Percentiles rank a stretch among this genome's conserved stretches.
Evolutionary conservation across 148 eudicot species (phyloP).

Genomic region (Vaccinium myrtillus): DNA sequence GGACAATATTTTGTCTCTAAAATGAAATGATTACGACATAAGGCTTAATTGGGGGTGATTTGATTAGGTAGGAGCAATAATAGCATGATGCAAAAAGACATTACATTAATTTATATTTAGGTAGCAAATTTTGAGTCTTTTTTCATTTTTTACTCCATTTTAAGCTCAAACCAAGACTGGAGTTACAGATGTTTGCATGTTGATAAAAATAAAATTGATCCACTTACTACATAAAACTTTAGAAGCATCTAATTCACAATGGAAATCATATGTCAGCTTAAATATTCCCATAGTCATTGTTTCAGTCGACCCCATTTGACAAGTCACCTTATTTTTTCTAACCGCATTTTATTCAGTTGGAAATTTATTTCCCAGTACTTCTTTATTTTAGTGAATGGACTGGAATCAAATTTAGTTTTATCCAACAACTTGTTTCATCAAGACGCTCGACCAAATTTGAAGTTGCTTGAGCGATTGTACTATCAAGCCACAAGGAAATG

Average conservation of each 20-base stretch:
- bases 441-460: background rate
- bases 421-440: background rate
- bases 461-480: background rate
- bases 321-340: too few relatives aligned
- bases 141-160: background rate
- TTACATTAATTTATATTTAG: background rate
- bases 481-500: background rate
- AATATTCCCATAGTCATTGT: background rate
- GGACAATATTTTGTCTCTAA: background rate
- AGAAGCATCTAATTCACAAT: background rate
- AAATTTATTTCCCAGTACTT: background rate
- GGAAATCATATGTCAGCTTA: background rate
- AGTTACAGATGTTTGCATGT: background rate
- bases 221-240: background rate
- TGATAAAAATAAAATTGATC: background rate
- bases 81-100: background rate
- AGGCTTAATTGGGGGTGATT: background rate
- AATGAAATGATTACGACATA: background rate
- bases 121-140: background rate
- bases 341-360: background rate
- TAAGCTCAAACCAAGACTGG: background rate
- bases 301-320: too few relatives aligned
- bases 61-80: background rate
- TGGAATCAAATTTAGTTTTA: background rate
- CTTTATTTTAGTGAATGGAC: background rate